Evolutionary conservation across 768 basidiomycete species (phyloP).

Genomic region (Termitomyces sp.): DNA sequence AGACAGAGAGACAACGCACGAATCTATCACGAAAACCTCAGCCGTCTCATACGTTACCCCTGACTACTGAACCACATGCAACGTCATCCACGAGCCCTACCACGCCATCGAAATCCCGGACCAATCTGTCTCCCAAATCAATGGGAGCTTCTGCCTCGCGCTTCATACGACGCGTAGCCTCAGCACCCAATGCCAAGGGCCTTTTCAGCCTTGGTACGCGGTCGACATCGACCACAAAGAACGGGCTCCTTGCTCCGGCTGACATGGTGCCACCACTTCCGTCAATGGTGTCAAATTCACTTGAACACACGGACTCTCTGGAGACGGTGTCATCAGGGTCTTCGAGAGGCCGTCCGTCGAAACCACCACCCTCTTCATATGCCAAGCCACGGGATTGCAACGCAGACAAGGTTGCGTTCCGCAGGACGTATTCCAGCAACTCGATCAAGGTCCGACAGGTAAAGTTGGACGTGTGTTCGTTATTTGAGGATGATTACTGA

Average conservation of each 20-base stretch:
- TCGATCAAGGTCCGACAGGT: conserved; percentile 93
- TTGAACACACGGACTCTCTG: conserved; percentile 61
- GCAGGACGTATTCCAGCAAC: conserved; percentile 95
- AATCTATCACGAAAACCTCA: conserved; percentile 19
- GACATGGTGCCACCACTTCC: conserved; percentile 55
- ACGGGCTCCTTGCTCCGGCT: conserved; percentile 72
- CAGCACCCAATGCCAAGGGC: conserved; percentile 93
- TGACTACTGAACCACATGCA: conserved; percentile 43
- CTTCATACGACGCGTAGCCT: conserved; percentile 92
- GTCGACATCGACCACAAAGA: conserved; percentile 59
- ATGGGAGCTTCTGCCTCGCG: conserved; percentile 76
- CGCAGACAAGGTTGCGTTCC: conserved; percentile 63
- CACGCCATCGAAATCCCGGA: conserved; percentile 39
- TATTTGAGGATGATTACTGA: conserved; percentile 7
- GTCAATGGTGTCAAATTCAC: conserved; percentile 37
- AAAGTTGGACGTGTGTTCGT: conserved; percentile 20
- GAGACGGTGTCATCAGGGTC: conserved; percentile 79
- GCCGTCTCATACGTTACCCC: conserved; percentile 26
- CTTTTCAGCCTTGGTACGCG: conserved; percentile 66
- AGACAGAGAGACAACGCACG: conserved; percentile 38
- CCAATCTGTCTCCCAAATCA: conserved; percentile 56
- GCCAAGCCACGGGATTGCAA: conserved; percentile 39
- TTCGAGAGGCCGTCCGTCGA: conserved; percentile 48
- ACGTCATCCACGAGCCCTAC: conserved; percentile 35
- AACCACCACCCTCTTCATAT: conserved; percentile 33